Evolutionary conservation across 495 filamentous ascomycete species (phyloP).

Genomic region (Tuber calosporum): DNA sequence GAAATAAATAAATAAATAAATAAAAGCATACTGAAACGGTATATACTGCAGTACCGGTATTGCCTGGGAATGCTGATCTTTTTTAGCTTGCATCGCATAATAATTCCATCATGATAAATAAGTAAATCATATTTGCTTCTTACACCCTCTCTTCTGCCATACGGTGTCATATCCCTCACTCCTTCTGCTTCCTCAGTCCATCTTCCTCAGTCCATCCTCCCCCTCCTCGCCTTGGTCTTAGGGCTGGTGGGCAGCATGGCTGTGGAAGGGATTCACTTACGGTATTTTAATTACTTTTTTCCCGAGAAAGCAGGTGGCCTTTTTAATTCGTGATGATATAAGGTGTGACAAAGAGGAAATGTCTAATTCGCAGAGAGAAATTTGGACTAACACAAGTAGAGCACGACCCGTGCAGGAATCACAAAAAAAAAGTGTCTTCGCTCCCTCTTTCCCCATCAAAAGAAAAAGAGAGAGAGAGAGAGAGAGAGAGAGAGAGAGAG

Average conservation of each 20-base stretch:
- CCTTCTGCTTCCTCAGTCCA: neutral
- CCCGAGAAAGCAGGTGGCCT: neutral
- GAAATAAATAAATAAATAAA: neutral
- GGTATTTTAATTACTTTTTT: constrained; percentile 8
- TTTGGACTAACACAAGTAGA: neutral
- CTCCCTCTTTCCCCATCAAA: neutral
- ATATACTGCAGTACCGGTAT: neutral
- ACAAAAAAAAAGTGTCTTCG: neutral
- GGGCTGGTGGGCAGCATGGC: neutral
- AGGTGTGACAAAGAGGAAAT: neutral
- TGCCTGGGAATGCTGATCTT: neutral
- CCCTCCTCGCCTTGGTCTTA: neutral
- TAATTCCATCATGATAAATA: too few species aligned
- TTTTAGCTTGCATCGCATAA: neutral
- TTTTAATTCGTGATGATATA: constrained; percentile 1
- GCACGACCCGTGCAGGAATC: constrained; percentile 2
- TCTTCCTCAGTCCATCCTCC: neutral
- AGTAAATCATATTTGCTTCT: neutral
- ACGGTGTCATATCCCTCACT: neutral
- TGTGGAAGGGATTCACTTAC: neutral
- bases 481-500: neutral
- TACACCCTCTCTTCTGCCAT: neutral
- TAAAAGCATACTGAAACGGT: neutral
- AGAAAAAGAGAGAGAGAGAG: neutral
- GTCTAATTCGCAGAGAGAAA: constrained; percentile 1